Conservation (phyloP, 257 asterid species). For the Solanum chaucha region DNA sequence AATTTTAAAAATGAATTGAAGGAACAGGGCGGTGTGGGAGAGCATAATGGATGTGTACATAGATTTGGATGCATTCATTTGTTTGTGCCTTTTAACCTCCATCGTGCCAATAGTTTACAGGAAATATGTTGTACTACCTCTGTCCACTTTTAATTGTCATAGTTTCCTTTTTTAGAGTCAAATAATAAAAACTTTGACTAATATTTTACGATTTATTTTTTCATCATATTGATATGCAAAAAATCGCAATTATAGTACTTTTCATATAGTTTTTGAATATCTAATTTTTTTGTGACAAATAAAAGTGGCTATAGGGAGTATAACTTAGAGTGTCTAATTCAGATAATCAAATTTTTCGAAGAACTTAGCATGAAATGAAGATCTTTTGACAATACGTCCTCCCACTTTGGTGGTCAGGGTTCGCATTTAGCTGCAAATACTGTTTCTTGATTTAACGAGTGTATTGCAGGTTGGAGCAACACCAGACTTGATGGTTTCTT, state of each 20-base stretch:
- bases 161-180: background rate
- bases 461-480: constrained; percentile 90
- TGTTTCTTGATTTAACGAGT: background rate
- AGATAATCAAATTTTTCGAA: background rate
- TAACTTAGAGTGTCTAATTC: background rate
- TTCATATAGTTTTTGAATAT: background rate
- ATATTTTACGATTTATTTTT: no score
- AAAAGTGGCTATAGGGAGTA: background rate
- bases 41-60: background rate
- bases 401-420: background rate
- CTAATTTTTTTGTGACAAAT: background rate
- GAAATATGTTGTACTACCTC: background rate
- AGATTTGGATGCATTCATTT: background rate
- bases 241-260: background rate
- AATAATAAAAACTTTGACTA: no score
- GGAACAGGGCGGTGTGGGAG: background rate
- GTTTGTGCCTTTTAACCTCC: background rate
- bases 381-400: background rate
- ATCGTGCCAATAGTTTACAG: background rate
- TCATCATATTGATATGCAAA: background rate
- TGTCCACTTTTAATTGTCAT: background rate
- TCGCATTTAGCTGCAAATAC: background rate
- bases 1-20: background rate
- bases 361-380: background rate
- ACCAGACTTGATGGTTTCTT: constrained; percentile 88